Evolutionary conservation across 768 basidiomycete species (phyloP), one percentile per base, ranked within the genome.

Genomic region (Suillus cothurnatus): DNA sequence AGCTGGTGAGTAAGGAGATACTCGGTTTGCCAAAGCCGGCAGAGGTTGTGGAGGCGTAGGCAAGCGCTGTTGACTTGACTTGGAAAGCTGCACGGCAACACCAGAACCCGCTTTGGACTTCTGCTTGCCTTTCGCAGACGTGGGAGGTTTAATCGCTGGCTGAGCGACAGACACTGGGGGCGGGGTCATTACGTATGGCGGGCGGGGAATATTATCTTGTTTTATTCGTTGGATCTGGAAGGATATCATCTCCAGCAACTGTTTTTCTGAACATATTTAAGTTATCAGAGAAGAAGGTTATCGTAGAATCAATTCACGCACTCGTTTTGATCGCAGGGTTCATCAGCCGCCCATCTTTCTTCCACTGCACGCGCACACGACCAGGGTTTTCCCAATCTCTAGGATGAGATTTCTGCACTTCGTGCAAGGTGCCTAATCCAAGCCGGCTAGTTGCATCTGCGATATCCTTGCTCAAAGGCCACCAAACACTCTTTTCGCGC

Each of bases 371-470:
- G 68, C 94, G 87, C 65, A 99, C 94, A 31, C 97, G 86, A 11
- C 97, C 97, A 0, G 97, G 97, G 75, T 99, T 99, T 73, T 93
- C 96, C 97, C 97, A 99, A 76, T 99, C 97, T 61, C 93, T 86
- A 14, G 97, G 97, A 72, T 99, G 97, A 32, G 86, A 81, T 77
- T 96, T 98, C 72, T 87, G 85, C 43, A 94, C 93, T 81, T 99
- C 95, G 70, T 95, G 94, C 6, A 97, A 82, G 2, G 90, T 87
- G 15, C 89, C 86, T 9, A 98, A 80, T 2, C 95, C 91, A 17
- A 99, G 78, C 36, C 88, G 81, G 69, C 81, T 86, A 31, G 91
- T 88, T 8, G 93, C 95, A 64, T 93, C 90, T 2, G 93, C 91
- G 61, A 99, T 97, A 71, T 95, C 94, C 70, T 93, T 91, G 78